These are phyloP conservation scores for Juncus inflexus DNA, from an alignment of 176 grass and related monocot genomes.

Conservation along the genomic window DNA sequence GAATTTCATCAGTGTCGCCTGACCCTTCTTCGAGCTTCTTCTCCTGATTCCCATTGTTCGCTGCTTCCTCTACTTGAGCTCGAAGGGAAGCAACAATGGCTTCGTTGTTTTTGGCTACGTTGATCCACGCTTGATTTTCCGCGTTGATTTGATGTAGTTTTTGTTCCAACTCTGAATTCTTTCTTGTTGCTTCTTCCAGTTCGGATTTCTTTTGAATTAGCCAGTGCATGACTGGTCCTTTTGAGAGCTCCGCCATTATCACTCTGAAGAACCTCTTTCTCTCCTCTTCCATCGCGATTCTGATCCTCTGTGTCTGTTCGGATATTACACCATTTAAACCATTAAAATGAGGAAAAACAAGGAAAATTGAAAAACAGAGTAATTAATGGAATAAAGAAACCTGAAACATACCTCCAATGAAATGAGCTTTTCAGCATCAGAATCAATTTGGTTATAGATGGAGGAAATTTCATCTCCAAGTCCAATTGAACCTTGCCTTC, in stretches of 20 bases:
- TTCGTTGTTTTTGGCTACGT: slow-evolving; percentile 26
- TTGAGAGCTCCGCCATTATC: not conserved
- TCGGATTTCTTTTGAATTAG: slow-evolving; percentile 18
- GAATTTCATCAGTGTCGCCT: slow-evolving; percentile 9
- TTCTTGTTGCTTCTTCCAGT: not conserved
- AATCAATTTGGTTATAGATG: not conserved
- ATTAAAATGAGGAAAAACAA: not conserved
- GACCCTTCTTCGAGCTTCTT: slow-evolving; percentile 1
- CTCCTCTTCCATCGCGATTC: slow-evolving; percentile 8
- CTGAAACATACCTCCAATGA: slow-evolving; percentile 11
- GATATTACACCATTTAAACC: not conserved
- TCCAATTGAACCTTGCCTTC: not conserved
- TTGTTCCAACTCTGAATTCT: slow-evolving; percentile 17
- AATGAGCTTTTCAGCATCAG: slow-evolving; percentile 4
- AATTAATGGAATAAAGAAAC: not conserved
- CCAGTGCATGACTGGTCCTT: slow-evolving; percentile 14
- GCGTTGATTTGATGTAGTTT: slow-evolving; percentile 9
- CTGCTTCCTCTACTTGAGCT: not conserved
- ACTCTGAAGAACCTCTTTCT: not conserved
- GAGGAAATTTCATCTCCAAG: not conserved
- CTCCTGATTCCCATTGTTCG: slow-evolving; percentile 11
- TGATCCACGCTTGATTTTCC: slow-evolving; percentile 15
- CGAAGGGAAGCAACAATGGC: not conserved
- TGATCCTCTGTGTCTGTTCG: slow-evolving; percentile 6
- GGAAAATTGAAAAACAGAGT: not conserved